Base-by-base conservation (phyloP, 2,329 filamentous ascomycete genomes). In the Balansia obtecta region DNA sequence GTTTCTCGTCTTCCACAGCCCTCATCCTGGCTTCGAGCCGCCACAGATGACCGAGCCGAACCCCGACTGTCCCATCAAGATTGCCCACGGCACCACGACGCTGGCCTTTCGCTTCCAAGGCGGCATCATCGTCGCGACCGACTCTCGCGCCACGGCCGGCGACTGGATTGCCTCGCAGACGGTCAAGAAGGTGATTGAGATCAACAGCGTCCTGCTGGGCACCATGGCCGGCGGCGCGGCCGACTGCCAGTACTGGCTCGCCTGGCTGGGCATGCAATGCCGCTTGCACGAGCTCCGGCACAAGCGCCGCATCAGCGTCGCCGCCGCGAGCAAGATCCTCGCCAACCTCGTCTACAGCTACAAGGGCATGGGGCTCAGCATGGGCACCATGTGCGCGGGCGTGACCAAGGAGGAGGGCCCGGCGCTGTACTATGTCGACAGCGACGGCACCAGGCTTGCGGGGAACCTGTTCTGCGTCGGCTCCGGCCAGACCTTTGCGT, bases 91-190 rank as follows among this genome's bases (percentile, higher is more conserved):
- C 66, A 98, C 93, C 54, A 98, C 93, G 53, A 98, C 93, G 48
- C 83, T 98, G 55, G 91, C 90, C 56, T 98, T 98, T 79, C 84
- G 91, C 66, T 98, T 97, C 79, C 83, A 97, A 73, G 90, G 90
- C 63, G 93, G 93, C 66, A 97, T 98, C 72, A 94, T 98, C 65
- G 91, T 98, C 48, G 91, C 91, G 50, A 98, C 93, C 53, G 93
- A 98, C 73, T 98, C 93, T 53, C 83, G 93, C 72, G 93, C 93
- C 53, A 95, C 93, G 45, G 91, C 93, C 32, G 93, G 93, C 63
- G 94, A 93, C 80, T 98, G 93, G 93, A 98, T 98, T 71, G 93
- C 93, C 58, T 95, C 88, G 72, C 93, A 98, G 78, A 98, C 93
- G 49, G 93, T 98, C 65, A 98, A 98, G 83, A 98, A 98, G 79